phyloP scores from a whole-genome alignment of 257 asterid genomes.

The Solanum piurae region DNA sequence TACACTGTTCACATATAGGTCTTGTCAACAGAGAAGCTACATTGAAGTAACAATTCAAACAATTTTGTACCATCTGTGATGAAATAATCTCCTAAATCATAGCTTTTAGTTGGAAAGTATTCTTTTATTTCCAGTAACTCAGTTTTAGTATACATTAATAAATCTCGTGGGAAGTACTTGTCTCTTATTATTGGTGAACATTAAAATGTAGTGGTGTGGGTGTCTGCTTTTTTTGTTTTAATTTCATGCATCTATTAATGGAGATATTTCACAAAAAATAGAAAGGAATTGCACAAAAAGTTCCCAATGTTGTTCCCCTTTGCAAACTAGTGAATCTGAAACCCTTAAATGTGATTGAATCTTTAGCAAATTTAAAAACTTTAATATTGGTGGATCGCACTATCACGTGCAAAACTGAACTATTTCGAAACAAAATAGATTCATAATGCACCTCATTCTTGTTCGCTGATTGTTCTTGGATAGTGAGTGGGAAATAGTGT shows the following conservation, averaged over 20 bases:
- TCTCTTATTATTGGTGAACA: background rate
- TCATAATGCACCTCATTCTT: background rate
- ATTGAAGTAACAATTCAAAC: background rate
- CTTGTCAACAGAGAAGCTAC: background rate
- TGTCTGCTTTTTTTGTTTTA: background rate
- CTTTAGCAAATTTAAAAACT: background rate
- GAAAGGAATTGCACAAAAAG: background rate
- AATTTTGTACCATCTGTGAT: background rate
- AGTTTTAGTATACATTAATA: background rate
- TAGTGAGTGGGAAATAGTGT: background rate
- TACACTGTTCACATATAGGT: background rate
- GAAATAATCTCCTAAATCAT: background rate
- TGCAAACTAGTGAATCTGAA: background rate
- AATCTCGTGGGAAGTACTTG: background rate
- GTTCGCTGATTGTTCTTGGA: background rate
- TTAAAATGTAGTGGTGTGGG: background rate
- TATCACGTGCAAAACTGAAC: background rate
- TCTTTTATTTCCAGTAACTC: background rate
- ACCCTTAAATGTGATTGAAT: background rate
- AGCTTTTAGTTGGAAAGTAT: background rate
- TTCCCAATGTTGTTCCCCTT: background rate
- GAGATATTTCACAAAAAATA: background rate
- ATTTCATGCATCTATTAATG: background rate
- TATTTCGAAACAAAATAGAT: background rate
- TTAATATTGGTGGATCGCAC: background rate